Percentiles rank a stretch among this genome's conserved stretches.
Evolutionary conservation across 371 early-diverging fungal genomes (phyloP).

Genomic region (Blakeslea trispora): DNA sequence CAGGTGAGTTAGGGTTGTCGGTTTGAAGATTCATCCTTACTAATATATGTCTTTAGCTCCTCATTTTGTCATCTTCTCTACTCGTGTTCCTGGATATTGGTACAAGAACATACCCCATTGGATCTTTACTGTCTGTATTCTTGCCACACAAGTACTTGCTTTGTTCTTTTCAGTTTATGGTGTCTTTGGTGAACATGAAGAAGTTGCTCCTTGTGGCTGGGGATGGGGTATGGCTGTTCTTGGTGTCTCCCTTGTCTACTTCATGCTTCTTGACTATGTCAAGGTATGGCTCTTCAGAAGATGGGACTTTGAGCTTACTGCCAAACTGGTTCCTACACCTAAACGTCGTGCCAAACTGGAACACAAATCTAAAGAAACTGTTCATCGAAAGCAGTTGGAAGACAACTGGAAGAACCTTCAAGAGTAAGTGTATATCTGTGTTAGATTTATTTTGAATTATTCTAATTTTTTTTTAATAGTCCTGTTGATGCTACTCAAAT

Average conservation of each 20-base stretch:
- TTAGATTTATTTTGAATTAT: neutral
- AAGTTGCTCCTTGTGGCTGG: constrained; percentile 55
- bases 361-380: constrained; percentile 43
- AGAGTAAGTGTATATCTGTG: constrained; percentile 18
- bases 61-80: constrained; percentile 93
- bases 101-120: constrained; percentile 58
- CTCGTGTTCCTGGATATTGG: constrained; percentile 82
- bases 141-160: constrained; percentile 89
- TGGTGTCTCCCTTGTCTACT: constrained; percentile 68
- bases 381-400: constrained; percentile 37
- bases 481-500: constrained; percentile 29
- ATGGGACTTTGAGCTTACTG: constrained; percentile 71
- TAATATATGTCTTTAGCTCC: constrained; percentile 51
- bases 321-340: constrained; percentile 68
- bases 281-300: constrained; percentile 78
- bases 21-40: neutral
- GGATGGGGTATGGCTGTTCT: constrained; percentile 66
- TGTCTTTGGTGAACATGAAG: constrained; percentile 47
- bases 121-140: constrained; percentile 58
- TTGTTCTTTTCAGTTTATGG: constrained; percentile 87
- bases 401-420: constrained; percentile 25
- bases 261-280: constrained; percentile 81
- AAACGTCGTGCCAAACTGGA: constrained; percentile 60
- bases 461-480: constrained; percentile 8
- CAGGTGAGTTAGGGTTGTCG: constrained; percentile 38